These are phyloP conservation scores for Roridomyces roridus DNA, from an alignment of 768 basidiomycete species.

Conservation along the genomic window DNA sequence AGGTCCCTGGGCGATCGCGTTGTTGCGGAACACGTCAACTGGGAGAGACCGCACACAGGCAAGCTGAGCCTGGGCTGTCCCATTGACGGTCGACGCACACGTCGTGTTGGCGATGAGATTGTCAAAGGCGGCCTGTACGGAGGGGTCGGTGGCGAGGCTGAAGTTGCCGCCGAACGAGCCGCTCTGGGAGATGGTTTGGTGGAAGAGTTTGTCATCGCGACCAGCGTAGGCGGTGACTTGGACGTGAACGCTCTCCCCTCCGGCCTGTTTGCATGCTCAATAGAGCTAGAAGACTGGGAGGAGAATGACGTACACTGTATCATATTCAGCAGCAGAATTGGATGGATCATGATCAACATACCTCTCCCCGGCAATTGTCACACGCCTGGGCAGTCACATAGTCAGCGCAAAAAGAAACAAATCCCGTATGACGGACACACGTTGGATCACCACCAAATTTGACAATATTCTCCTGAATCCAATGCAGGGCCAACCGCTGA, in stretches of 20 bases:
- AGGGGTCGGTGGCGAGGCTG: background rate
- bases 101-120: conserved; percentile 18
- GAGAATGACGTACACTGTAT: no score
- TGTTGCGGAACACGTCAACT: conserved; percentile 19
- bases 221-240: conserved; percentile 37
- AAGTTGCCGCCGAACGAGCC: conserved; percentile 13
- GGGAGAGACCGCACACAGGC: conserved; percentile 17
- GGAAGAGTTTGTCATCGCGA: conserved; percentile 22
- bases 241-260: conserved; percentile 38
- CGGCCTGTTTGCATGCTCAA: conserved; percentile 25
- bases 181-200: conserved; percentile 21
- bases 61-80: conserved; percentile 12
- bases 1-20: conserved; percentile 3
- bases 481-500: conserved; percentile 40
- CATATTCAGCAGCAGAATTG: no score
- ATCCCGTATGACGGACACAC: conserved; percentile 20
- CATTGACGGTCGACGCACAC: conserved; percentile 10
- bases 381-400: conserved; percentile 1
- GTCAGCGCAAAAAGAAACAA: background rate
- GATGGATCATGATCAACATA: background rate
- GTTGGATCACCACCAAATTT: conserved; percentile 33
- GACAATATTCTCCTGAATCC: conserved; percentile 41
- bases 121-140: conserved; percentile 13
- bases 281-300: no score
- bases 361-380: conserved; percentile 23